phyloP scores from a whole-genome alignment of 129 eudicot species.

The Ambrosia artemisiifolia region DNA sequence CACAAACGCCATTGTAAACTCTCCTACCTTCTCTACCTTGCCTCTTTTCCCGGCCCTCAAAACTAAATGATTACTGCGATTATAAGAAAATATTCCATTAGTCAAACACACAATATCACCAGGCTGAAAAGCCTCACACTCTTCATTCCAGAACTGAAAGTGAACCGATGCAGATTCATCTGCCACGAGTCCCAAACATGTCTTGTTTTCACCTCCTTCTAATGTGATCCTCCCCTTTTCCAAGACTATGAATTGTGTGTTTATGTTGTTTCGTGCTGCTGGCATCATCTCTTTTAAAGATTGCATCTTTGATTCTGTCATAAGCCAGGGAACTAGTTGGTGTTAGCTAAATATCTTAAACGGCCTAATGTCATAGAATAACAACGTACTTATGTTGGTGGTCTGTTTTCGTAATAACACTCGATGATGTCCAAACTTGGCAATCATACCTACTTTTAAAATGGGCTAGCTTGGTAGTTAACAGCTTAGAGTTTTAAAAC shows the following conservation, averaged over 20 bases:
- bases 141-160: slow-evolving; percentile 83
- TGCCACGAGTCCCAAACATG: slow-evolving; percentile 64
- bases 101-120: slow-evolving; percentile 59
- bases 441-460: too few relatives aligned
- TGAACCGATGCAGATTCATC: slow-evolving; percentile 89
- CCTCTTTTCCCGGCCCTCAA: slow-evolving; percentile 80
- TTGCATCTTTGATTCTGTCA: slow-evolving; percentile 24
- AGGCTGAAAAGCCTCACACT: slow-evolving; percentile 67
- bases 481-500: neutral
- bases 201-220: slow-evolving; percentile 46
- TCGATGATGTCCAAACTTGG: too few relatives aligned
- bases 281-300: slow-evolving; percentile 55
- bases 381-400: too few relatives aligned
- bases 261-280: slow-evolving; percentile 62
- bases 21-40: slow-evolving; percentile 60
- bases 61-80: slow-evolving; percentile 42
- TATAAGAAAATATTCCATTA: slow-evolving; percentile 66
- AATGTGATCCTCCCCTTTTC: slow-evolving; percentile 55
- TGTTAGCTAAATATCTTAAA: neutral
- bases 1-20: slow-evolving; percentile 61
- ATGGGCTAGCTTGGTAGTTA: too few relatives aligned
- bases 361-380: too few relatives aligned
- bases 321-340: neutral
- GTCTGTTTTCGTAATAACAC: too few relatives aligned
- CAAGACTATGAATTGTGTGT: slow-evolving; percentile 51